Conservation (phyloP, 2,329 filamentous ascomycete species). For the Leptodontidium sp. region DNA sequence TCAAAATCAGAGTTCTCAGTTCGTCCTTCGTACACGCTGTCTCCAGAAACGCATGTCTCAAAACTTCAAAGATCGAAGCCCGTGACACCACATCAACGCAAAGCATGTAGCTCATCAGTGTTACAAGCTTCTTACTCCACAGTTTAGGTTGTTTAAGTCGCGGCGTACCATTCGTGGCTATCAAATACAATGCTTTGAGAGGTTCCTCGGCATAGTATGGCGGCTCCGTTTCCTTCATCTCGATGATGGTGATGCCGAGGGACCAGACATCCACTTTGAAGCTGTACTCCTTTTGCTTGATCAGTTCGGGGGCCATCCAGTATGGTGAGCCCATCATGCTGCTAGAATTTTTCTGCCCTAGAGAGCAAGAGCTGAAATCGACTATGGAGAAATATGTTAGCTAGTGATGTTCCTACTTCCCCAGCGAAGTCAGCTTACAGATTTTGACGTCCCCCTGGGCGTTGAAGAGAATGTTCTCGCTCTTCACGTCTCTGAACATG, state of each 20-base stretch:
- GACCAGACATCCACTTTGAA: conserved; percentile 99
- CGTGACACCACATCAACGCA: conserved; percentile 79
- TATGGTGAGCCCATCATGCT: conserved; percentile 99
- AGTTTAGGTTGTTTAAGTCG: conserved; percentile 98
- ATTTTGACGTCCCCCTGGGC: conserved; percentile 97
- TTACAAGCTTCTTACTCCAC: conserved; percentile 96
- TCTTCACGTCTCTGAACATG: conserved; percentile 99
- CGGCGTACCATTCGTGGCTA: conserved; percentile 96
- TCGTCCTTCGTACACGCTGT: background rate
- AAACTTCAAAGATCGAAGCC: background rate
- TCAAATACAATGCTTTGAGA: conserved; percentile 94
- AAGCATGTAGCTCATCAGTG: conserved; percentile 93
- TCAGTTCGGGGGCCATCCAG: conserved; percentile 99
- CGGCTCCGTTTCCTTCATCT: conserved; percentile 99
- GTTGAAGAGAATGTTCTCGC: conserved; percentile 95
- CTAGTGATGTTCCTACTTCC: too few relatives aligned
- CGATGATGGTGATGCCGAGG: conserved; percentile 98
- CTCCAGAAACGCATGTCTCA: background rate
- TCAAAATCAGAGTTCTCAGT: background rate
- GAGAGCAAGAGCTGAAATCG: conserved; percentile 98
- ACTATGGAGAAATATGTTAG: conserved; percentile 58
- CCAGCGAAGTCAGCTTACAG: conserved; percentile 66
- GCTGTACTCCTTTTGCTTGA: conserved; percentile 99
- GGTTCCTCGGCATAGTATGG: conserved; percentile 98
- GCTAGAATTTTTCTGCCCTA: conserved; percentile 94